Base-by-base conservation (phyloP, 2,329 filamentous ascomycete species). In the Elsinoe arachidis region DNA sequence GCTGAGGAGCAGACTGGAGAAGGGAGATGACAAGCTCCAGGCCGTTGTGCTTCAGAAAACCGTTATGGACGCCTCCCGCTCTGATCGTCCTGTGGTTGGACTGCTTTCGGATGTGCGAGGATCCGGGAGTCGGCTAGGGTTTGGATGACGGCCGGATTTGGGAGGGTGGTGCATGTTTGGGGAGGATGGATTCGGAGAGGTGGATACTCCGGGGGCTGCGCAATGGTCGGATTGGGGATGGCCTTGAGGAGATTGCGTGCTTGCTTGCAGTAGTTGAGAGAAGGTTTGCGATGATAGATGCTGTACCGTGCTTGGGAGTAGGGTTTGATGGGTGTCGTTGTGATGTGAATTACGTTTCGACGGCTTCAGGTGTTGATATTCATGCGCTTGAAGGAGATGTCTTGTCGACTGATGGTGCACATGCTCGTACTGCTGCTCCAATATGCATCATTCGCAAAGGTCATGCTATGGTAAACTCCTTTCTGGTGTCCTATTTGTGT, bases 21-120 rank as follows among this genome's bases (percentile, higher is more conserved):
- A 23, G 41, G 41, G 9, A 15, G n/a, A 9, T 17, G 39, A 21
- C n/a, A 43, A 15, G 39, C 10, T 43, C 10, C 21, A 39, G 37
- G 37, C 41, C 41, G 19, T 46, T 46, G 41, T 46, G 41, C 41
- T 46, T 46, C 41, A 46, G 41, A 46, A 46, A 46, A 46, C 41
- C 41, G 41, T 46, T 46, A 14, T 21, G 17, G 41, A 46, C 41
- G 41, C 41, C 41, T 14, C 41, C 41, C 41, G 41, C 17, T 23
- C 37, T n/a, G 14, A n/a, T n/a, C 37, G 14, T 39, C 41, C 5
- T 46, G 41, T 15, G 39, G 37, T 39, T 14, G 37, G 17, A 26
- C 41, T 46, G 41, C 21, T 30, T 46, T 46, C 41, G 41, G 41
- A 46, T 46, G 41, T 14, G 21, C 41, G 41, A 46, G 26, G 41